phyloP scores from a whole-genome alignment of 73 alveolate species.

The Blepharisma stoltei region DNA sequence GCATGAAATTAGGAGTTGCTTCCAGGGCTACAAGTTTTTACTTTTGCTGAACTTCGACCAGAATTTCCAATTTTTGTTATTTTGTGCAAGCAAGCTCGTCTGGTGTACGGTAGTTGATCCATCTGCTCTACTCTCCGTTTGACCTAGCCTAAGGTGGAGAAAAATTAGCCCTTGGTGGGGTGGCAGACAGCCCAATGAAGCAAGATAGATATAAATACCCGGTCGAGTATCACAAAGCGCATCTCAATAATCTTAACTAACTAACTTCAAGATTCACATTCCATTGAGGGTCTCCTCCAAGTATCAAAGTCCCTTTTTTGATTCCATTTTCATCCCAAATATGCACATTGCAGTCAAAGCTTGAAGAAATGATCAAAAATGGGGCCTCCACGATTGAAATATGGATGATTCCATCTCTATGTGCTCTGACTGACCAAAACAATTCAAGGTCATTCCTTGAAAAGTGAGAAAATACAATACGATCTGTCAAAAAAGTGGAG shows the following conservation, averaged over 20 bases:
- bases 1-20: too few relatives aligned
- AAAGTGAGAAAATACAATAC: not conserved
- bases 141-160: too few relatives aligned
- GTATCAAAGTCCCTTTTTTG: slow-evolving; percentile 86
- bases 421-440: slow-evolving; percentile 76
- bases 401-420: slow-evolving; percentile 89
- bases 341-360: slow-evolving; percentile 93
- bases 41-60: too few relatives aligned
- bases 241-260: not conserved
- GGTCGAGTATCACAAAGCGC: too few relatives aligned
- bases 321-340: slow-evolving; percentile 80
- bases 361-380: slow-evolving; percentile 75
- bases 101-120: too few relatives aligned
- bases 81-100: too few relatives aligned
- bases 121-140: too few relatives aligned
- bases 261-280: slow-evolving; percentile 73
- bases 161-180: too few relatives aligned
- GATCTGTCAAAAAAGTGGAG: slow-evolving; percentile 39
- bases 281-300: slow-evolving; percentile 93
- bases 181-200: too few relatives aligned
- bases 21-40: too few relatives aligned
- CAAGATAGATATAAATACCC: too few relatives aligned
- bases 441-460: slow-evolving; percentile 46
- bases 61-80: too few relatives aligned
- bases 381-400: slow-evolving; percentile 80